Evolutionary conservation across 495 filamentous ascomycete genomes (phyloP).

Genomic region (Aspergillus funiculosus): DNA sequence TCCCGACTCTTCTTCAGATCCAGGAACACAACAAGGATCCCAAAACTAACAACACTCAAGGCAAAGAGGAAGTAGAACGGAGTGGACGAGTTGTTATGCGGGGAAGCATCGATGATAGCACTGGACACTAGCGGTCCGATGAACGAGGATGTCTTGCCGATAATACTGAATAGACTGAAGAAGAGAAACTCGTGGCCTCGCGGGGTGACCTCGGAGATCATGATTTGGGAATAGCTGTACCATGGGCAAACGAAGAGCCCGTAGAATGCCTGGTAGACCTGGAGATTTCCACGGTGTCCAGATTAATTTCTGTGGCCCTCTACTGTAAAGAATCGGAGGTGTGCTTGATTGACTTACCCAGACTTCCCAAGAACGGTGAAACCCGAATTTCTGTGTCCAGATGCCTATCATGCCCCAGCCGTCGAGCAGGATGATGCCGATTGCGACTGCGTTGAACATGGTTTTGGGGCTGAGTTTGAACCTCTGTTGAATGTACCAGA

Average conservation of each 20-base stretch:
- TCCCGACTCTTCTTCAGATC: conserved; percentile 54
- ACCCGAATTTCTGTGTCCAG: conserved; percentile 57
- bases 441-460: conserved; percentile 57
- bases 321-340: no score
- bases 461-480: conserved; percentile 51
- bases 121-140: conserved; percentile 59
- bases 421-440: conserved; percentile 53
- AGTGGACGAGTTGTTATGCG: conserved; percentile 46
- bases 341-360: conserved; percentile 33
- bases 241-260: conserved; percentile 62
- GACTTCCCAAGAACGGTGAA: conserved; percentile 58
- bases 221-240: conserved; percentile 63
- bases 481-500: conserved; percentile 53
- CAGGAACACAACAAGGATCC: conserved; percentile 45
- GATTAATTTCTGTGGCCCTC: no score
- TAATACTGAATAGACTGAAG: conserved; percentile 60
- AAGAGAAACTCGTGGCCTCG: conserved; percentile 61
- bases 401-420: conserved; percentile 65
- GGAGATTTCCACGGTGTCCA: conserved; percentile 22
- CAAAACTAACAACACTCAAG: conserved; percentile 50
- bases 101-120: conserved; percentile 59
- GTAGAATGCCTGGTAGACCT: conserved; percentile 58
- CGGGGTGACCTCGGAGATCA: conserved; percentile 62
- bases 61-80: conserved; percentile 62
- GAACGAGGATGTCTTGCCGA: conserved; percentile 59